These are phyloP conservation scores for Boletus rubroflammeus DNA, from an alignment of 768 basidiomycete species.

Conservation along the genomic window DNA sequence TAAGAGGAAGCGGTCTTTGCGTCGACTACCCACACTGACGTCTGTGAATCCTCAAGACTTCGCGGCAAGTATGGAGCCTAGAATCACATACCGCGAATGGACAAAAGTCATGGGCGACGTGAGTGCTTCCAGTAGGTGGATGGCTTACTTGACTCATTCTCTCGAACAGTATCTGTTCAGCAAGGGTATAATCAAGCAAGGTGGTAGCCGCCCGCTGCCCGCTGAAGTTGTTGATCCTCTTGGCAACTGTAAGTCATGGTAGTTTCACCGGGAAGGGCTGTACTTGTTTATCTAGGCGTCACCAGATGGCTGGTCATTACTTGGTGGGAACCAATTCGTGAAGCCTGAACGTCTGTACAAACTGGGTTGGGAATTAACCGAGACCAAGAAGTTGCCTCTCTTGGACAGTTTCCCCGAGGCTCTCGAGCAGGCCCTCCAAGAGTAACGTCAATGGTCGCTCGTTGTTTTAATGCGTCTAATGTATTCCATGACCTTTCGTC, in stretches of 20 bases:
- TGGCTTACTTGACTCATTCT: background rate
- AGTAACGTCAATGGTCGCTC: background rate
- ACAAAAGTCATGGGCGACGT: constrained; percentile 37
- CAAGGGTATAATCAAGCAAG: constrained; percentile 33
- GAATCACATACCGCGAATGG: constrained; percentile 31
- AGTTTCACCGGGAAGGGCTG: background rate
- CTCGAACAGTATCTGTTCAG: constrained; percentile 30
- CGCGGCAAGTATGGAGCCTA: constrained; percentile 27
- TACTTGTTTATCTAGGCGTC: background rate
- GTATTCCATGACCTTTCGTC: constrained; percentile 1
- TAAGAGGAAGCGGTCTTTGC: constrained; percentile 16
- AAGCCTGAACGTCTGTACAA: constrained; percentile 33
- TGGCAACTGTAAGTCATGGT: constrained; percentile 35
- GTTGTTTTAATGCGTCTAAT: background rate
- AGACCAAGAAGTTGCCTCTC: constrained; percentile 25
- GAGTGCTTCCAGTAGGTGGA: constrained; percentile 5
- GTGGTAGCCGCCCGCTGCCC: constrained; percentile 34
- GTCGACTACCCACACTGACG: background rate
- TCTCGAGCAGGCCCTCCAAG: constrained; percentile 24
- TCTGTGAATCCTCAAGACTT: constrained; percentile 31
- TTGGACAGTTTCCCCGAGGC: constrained; percentile 29
- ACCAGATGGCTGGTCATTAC: constrained; percentile 39
- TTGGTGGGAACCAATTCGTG: constrained; percentile 39
- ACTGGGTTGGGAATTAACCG: constrained; percentile 39
- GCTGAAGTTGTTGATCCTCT: constrained; percentile 34